Evolutionary conservation across 257 asterid genomes (phyloP).

Genomic region (Nicotiana sylvestris): DNA sequence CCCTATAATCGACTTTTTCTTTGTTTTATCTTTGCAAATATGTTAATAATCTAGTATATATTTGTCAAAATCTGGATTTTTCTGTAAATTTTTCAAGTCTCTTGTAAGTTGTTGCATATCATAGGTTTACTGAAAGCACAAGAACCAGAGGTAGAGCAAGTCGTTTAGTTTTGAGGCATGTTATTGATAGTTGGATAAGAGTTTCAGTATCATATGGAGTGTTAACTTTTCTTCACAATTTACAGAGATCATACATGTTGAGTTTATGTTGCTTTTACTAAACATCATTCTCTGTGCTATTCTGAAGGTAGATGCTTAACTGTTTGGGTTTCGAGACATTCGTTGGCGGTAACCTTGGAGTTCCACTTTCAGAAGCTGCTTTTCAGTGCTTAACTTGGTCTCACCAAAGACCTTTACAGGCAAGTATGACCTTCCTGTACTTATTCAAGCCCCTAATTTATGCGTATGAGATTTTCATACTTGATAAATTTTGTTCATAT

Average conservation of each 20-base stretch:
- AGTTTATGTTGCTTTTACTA: not conserved
- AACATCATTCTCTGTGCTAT: not conserved
- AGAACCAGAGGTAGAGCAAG: too few species aligned
- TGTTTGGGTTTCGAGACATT: slow-evolving; percentile 28
- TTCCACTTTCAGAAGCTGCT: slow-evolving; percentile 42
- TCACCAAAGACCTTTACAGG: slow-evolving; percentile 26
- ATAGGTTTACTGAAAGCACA: too few species aligned
- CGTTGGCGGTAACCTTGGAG: slow-evolving; percentile 38
- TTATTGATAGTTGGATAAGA: too few species aligned
- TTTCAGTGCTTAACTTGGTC: slow-evolving; percentile 26
- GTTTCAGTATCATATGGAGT: too few species aligned
- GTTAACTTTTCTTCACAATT: not conserved
- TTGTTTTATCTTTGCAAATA: not conserved
- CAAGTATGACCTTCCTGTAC: not conserved
- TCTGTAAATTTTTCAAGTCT: not conserved
- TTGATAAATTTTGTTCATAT: too few species aligned
- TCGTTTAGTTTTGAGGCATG: too few species aligned
- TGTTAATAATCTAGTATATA: too few species aligned
- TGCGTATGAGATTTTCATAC: too few species aligned
- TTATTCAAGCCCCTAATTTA: too few species aligned
- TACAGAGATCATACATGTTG: not conserved
- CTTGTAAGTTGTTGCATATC: too few species aligned
- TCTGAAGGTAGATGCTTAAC: slow-evolving; percentile 23
- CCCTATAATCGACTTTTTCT: not conserved
- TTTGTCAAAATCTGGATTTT: too few species aligned